These are phyloP conservation scores for Arthrobotrys sinensis DNA, from an alignment of 2,329 filamentous ascomycete species.

Conservation along the genomic window DNA sequence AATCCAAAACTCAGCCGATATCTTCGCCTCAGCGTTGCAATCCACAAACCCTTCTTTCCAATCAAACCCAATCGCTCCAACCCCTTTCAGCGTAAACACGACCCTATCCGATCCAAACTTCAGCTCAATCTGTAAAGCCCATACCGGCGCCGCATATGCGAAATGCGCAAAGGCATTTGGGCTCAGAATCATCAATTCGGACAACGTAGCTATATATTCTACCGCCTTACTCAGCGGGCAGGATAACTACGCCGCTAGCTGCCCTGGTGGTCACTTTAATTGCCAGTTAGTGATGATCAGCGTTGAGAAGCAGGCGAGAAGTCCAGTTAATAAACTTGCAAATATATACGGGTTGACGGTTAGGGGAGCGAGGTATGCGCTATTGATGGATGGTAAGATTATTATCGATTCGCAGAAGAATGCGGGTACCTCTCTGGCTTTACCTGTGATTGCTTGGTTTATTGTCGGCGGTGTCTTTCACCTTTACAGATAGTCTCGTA, in stretches of 20 bases:
- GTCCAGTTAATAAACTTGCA: slow-evolving; percentile 22
- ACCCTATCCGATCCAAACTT: slow-evolving; percentile 32
- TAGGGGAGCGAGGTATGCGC: slow-evolving; percentile 24
- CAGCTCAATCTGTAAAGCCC: slow-evolving; percentile 10
- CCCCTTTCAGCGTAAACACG: slow-evolving; percentile 15
- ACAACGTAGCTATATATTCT: slow-evolving; percentile 27
- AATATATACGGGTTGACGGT: slow-evolving; percentile 35
- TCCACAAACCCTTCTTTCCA: slow-evolving; percentile 36
- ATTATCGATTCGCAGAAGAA: slow-evolving; percentile 41
- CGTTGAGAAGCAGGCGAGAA: slow-evolving; percentile 25
- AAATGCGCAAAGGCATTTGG: slow-evolving; percentile 45
- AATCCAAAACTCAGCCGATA: slow-evolving; percentile 29
- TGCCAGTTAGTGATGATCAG: slow-evolving; percentile 36
- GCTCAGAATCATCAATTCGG: slow-evolving; percentile 34
- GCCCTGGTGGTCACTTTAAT: slow-evolving; percentile 34
- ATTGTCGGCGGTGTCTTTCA: slow-evolving; percentile 17
- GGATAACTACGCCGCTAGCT: slow-evolving; percentile 20
- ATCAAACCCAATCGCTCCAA: slow-evolving; percentile 30
- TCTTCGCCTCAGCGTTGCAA: slow-evolving; percentile 27
- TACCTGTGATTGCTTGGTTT: slow-evolving; percentile 37
- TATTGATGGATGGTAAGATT: slow-evolving; percentile 29
- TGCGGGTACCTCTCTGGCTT: slow-evolving; percentile 32
- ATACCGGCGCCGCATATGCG: slow-evolving; percentile 11
- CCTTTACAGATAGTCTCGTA: too few species aligned
- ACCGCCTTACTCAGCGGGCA: slow-evolving; percentile 21